Evolutionary conservation across 176 grass and related monocot genomes (phyloP).

Genomic region (Poa pratensis): DNA sequence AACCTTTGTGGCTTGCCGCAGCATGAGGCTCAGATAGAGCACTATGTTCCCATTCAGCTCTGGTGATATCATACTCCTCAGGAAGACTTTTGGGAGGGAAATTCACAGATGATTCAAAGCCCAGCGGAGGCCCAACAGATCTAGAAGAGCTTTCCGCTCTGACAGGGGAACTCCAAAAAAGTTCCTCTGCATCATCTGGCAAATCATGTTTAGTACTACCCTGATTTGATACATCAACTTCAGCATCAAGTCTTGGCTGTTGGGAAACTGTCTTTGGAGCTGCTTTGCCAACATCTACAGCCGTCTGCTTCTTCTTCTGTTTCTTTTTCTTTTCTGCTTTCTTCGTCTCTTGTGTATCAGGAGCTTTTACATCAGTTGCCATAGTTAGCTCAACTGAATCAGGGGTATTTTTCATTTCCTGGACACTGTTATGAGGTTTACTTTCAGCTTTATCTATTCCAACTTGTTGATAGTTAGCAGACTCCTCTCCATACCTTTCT

Average conservation of each 20-base stretch:
- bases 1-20: slow-evolving; percentile 49
- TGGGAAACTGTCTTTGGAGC: slow-evolving; percentile 52
- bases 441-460: slow-evolving; percentile 29
- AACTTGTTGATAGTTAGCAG: slow-evolving; percentile 27
- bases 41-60: slow-evolving; percentile 55
- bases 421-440: slow-evolving; percentile 42
- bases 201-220: slow-evolving; percentile 55
- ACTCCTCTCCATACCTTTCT: slow-evolving; percentile 14
- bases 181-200: slow-evolving; percentile 52
- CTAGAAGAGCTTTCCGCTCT: slow-evolving; percentile 37
- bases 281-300: slow-evolving; percentile 61
- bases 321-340: slow-evolving; percentile 97
- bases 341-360: slow-evolving; percentile 64
- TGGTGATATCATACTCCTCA: slow-evolving; percentile 53
- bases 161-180: slow-evolving; percentile 52
- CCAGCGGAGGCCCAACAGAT: slow-evolving; percentile 18
- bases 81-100: slow-evolving; percentile 41
- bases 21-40: slow-evolving; percentile 50
- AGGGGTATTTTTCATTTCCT: slow-evolving; percentile 46
- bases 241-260: slow-evolving; percentile 48
- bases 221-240: slow-evolving; percentile 54
- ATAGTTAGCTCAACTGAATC: slow-evolving; percentile 33
- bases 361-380: slow-evolving; percentile 47
- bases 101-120: slow-evolving; percentile 38
- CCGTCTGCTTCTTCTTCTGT: slow-evolving; percentile 77